Conservation (phyloP, 2,329 filamentous ascomycete genomes). For the Tolypocladium tundrense region DNA sequence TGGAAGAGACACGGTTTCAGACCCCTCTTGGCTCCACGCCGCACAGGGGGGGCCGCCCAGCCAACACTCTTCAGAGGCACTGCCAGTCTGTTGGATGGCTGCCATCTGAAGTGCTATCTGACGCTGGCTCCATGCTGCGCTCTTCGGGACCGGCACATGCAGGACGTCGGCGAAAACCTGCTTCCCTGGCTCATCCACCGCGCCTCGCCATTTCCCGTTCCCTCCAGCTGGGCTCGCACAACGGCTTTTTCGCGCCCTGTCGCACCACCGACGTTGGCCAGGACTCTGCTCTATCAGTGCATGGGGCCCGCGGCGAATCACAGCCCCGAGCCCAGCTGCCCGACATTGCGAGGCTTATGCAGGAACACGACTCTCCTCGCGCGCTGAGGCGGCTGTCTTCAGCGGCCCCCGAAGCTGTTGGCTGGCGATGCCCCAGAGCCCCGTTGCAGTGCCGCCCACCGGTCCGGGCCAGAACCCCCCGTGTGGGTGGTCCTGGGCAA, state of each 20-base stretch:
- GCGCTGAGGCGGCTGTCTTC: background rate
- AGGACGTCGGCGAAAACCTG: background rate
- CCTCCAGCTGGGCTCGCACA: background rate
- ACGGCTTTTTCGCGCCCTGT: background rate
- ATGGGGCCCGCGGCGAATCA: slow-evolving; percentile 7
- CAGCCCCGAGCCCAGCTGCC: background rate
- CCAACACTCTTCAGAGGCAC: background rate
- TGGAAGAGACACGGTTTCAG: background rate
- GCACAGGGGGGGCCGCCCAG: background rate
- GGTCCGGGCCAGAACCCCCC: background rate
- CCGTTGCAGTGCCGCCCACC: background rate
- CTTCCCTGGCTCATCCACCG: background rate
- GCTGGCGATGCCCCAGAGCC: background rate
- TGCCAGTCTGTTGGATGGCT: background rate
- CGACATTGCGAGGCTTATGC: background rate
- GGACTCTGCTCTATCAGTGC: background rate
- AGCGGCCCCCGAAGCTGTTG: background rate
- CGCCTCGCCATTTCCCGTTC: background rate
- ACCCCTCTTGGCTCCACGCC: background rate
- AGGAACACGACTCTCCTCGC: background rate
- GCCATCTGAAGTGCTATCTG: background rate
- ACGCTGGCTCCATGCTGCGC: background rate
- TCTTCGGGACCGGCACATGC: background rate
- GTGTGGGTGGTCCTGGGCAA: background rate
- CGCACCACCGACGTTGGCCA: background rate